phyloP scores from a whole-genome alignment of 208 protist genomes.

The Acanthamoeba healyi region DNA sequence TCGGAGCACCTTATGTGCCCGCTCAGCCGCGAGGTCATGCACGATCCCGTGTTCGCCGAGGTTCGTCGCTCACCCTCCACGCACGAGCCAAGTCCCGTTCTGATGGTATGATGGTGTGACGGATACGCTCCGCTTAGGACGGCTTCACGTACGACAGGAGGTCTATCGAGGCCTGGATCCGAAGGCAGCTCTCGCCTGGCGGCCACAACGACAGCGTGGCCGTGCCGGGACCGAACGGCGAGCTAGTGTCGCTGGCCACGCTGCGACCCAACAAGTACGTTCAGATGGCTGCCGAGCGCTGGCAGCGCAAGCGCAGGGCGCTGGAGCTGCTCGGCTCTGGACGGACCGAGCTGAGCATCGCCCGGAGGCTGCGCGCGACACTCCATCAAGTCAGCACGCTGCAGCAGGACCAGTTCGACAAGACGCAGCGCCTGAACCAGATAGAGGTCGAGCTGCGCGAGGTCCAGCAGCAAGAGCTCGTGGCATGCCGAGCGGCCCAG shows the following conservation, averaged over 20 bases:
- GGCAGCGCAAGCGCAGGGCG: neutral
- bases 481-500: neutral
- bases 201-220: neutral
- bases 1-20: conserved; percentile 3
- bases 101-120: neutral
- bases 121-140: neutral
- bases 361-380: neutral
- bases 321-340: neutral
- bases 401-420: neutral
- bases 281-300: neutral
- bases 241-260: neutral
- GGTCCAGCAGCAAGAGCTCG: neutral
- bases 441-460: neutral
- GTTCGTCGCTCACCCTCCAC: neutral
- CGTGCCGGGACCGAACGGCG: neutral
- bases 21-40: neutral
- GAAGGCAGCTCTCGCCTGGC: neutral
- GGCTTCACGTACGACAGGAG: conserved; percentile 1
- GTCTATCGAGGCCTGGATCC: neutral
- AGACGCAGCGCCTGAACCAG: neutral
- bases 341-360: neutral
- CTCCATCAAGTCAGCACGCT: neutral
- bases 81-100: neutral
- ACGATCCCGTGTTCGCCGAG: neutral
- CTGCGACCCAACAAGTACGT: neutral